These are phyloP conservation scores for Avena atlantica DNA, from an alignment of 176 grass and related monocot species.

Conservation along the genomic window DNA sequence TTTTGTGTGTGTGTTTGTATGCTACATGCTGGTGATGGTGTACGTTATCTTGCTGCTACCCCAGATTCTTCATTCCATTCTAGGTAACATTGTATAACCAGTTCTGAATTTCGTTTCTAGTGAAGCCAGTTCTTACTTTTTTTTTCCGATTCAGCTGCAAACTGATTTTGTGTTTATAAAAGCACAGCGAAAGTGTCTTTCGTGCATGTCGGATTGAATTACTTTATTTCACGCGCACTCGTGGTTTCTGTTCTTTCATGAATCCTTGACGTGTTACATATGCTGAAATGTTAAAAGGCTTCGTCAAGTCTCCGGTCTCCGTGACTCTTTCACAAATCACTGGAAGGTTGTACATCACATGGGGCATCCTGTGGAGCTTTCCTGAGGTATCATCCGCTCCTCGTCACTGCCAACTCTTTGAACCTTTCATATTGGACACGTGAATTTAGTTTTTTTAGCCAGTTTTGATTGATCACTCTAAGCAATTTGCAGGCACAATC, in stretches of 20 bases:
- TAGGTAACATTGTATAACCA: slow-evolving; percentile 25
- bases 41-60: background rate
- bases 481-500: slow-evolving; percentile 53
- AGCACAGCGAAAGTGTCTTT: no score
- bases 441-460: background rate
- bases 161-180: no score
- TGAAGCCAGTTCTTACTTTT: no score
- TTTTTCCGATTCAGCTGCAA: no score
- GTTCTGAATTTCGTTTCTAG: background rate
- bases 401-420: background rate
- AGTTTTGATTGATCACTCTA: no score
- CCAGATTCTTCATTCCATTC: slow-evolving; percentile 54
- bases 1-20: no score
- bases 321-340: slow-evolving; percentile 55
- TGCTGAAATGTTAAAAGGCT: slow-evolving; percentile 5
- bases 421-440: background rate
- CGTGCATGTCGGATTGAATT: no score
- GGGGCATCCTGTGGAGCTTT: slow-evolving; percentile 53
- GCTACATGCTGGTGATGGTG: no score
- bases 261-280: background rate
- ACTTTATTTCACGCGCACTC: no score
- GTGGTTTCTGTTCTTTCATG: background rate
- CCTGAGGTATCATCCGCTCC: slow-evolving; percentile 29
- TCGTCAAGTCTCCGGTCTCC: slow-evolving; percentile 52
- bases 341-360: slow-evolving; percentile 53